Percentiles rank a stretch among this genome's conserved stretches.
Conservation (phyloP, 2,329 filamentous ascomycete genomes). For the Aciculosporium take region DNA sequence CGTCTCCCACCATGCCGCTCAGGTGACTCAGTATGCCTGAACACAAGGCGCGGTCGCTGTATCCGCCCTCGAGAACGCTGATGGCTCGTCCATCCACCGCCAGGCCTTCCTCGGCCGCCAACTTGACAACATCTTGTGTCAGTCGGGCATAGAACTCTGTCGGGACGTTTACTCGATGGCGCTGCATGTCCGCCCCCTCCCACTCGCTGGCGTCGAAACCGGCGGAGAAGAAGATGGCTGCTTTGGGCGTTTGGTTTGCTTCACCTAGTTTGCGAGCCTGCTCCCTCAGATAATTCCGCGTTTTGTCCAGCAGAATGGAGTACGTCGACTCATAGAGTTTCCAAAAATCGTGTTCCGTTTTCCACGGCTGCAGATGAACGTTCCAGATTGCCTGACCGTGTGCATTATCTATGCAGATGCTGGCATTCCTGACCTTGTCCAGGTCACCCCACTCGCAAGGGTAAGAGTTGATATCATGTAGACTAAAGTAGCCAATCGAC, state of each 20-base stretch:
- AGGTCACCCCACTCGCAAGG: slow-evolving; percentile 90
- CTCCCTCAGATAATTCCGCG: slow-evolving; percentile 57
- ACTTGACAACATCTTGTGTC: slow-evolving; percentile 66
- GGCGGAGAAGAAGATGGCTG: slow-evolving; percentile 86
- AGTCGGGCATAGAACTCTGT: slow-evolving; percentile 93
- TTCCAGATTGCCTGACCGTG: slow-evolving; percentile 96
- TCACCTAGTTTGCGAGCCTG: slow-evolving; percentile 54
- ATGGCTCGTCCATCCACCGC: slow-evolving; percentile 73
- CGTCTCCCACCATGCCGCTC: slow-evolving; percentile 55
- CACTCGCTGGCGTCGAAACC: slow-evolving; percentile 96
- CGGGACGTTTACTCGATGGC: slow-evolving; percentile 88
- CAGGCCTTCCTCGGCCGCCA: slow-evolving; percentile 68
- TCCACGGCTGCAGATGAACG: slow-evolving; percentile 82
- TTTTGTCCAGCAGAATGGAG: slow-evolving; percentile 61
- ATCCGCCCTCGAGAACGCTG: slow-evolving; percentile 90
- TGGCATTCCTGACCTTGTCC: slow-evolving; percentile 87
- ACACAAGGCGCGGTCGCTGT: slow-evolving; percentile 79
- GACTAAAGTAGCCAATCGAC: slow-evolving; percentile 85
- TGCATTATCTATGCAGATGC: slow-evolving; percentile 83
- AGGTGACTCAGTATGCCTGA: slow-evolving; percentile 86
- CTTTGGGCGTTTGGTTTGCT: slow-evolving; percentile 52
- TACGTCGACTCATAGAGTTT: slow-evolving; percentile 71
- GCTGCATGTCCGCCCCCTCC: slow-evolving; percentile 85
- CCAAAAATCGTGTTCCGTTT: slow-evolving; percentile 76
- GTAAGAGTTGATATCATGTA: slow-evolving; percentile 98